Base-by-base conservation (phyloP, 495 filamentous ascomycete species). In the Cudoniella acicularis region DNA sequence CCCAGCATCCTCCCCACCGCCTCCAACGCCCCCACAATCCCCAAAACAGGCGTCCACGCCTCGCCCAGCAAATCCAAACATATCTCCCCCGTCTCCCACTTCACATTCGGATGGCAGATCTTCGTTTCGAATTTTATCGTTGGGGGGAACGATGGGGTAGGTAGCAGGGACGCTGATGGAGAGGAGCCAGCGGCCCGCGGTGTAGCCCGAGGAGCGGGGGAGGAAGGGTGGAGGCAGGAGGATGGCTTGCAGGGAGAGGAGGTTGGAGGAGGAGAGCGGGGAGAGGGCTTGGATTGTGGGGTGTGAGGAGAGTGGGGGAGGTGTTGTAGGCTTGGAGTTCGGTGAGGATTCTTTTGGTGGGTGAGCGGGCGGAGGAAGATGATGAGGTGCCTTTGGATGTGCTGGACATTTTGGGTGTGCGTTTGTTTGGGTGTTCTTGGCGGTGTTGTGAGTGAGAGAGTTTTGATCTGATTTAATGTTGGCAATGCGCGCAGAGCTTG, bases 111-210 rank as follows among this genome's bases (percentile, higher is more conserved):
- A 73, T 96, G 92, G 65, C 88, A 91, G 63, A 94, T 84, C 49
- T 81, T 82, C 24, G 91, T 98, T 1, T 77, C 72, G 76, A 98
- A 98, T 43, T 63, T 76, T 60, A 98, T 88, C 10, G 72, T 77
- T 0, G 94, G 94, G n/a, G 8, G 94, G 89, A 2, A 79, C 60
- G 40, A 85, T 75, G 0, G 94, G 94, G 76, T 98, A 98, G 49
- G 78, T 84, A 0, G 80, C 58, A 0, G 94, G 93, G 65, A 97
- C 81, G 52, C 69, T 65, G 74, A 98, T 90, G 70, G 72, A 67
- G 61, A 98, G 87, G 61, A 84, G 82, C 92, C 91, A 98, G 52
- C 85, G 82, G 54, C 94, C 94, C 87, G 87, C 84, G 75, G 90
- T 86, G 65, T 96, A 96, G 2, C 83, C 88, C 0, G 56, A 30